Percentiles rank a stretch among this genome's conserved stretches.
Conservation (phyloP, 768 basidiomycete species). For the Podaxis mareebaensis region DNA sequence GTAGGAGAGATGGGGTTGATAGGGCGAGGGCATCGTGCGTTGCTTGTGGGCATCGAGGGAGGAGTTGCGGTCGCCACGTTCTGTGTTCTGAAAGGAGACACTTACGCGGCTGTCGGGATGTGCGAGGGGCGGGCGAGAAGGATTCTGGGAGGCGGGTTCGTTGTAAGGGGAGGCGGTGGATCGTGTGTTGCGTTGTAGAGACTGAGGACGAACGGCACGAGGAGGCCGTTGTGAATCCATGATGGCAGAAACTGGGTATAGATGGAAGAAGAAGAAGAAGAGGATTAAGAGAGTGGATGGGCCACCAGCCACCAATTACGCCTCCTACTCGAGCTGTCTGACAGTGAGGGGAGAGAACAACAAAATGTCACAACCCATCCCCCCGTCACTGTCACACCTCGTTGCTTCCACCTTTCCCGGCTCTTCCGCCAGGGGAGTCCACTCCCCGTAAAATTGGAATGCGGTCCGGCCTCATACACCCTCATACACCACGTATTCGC, state of each 20-base stretch:
- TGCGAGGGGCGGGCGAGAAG: slow-evolving; percentile 31
- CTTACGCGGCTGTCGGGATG: slow-evolving; percentile 35
- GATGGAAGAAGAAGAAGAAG: slow-evolving; percentile 14
- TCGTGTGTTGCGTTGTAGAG: slow-evolving; percentile 34
- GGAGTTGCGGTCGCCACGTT: slow-evolving; percentile 67
- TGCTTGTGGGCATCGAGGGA: slow-evolving; percentile 58
- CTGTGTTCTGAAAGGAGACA: slow-evolving; percentile 70
- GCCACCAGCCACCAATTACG: not conserved
- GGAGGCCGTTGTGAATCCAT: slow-evolving; percentile 52
- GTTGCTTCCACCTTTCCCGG: slow-evolving; percentile 14
- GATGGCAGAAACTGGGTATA: slow-evolving; percentile 3
- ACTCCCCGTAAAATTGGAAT: not conserved
- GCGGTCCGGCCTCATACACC: not conserved
- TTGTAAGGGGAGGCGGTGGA: slow-evolving; percentile 41
- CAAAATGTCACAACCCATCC: slow-evolving; percentile 9
- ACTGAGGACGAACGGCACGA: slow-evolving; percentile 49
- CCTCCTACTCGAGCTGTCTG: slow-evolving; percentile 19
- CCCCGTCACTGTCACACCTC: slow-evolving; percentile 19
- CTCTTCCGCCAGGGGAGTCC: not conserved
- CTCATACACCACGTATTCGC: not conserved
- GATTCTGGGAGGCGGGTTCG: slow-evolving; percentile 27
- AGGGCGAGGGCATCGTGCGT: slow-evolving; percentile 47
- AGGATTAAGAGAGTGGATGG: slow-evolving; percentile 19
- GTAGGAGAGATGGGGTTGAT: slow-evolving; percentile 32
- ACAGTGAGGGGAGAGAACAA: slow-evolving; percentile 22